Evolutionary conservation across 768 basidiomycete species (phyloP).

Genomic region (Termitomyces sp.): DNA sequence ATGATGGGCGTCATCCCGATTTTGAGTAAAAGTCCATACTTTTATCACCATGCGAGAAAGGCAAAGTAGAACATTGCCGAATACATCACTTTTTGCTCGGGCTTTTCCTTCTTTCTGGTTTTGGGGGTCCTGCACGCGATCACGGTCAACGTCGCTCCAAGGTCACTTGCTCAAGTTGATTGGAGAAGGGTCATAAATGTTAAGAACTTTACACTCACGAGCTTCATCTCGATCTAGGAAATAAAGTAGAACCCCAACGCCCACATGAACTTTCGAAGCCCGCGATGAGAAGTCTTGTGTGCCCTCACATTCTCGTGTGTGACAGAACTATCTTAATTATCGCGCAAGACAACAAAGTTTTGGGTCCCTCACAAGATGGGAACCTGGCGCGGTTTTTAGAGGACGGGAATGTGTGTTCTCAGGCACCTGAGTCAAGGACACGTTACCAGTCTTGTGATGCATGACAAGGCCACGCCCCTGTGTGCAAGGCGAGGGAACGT

Average conservation of each 20-base stretch:
- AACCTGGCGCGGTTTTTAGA: not conserved
- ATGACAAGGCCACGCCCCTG: slow-evolving; percentile 1
- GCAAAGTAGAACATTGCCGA: slow-evolving; percentile 1
- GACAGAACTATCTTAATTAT: not conserved
- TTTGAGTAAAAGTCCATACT: slow-evolving; percentile 25
- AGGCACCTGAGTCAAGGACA: slow-evolving; percentile 10
- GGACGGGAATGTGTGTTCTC: not conserved
- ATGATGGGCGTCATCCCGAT: slow-evolving; percentile 84
- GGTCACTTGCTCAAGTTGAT: slow-evolving; percentile 10
- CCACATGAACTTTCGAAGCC: not conserved
- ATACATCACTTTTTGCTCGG: not conserved
- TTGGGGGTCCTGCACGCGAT: slow-evolving; percentile 7
- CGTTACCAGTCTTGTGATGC: slow-evolving; percentile 30
- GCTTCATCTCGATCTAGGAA: slow-evolving; percentile 8
- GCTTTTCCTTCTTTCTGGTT: no score
- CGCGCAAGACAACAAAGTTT: no score
- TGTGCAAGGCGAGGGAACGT: no score
- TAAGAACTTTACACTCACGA: not conserved
- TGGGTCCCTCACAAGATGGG: no score
- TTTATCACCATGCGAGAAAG: not conserved
- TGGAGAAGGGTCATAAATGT: not conserved
- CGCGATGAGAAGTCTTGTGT: slow-evolving; percentile 5
- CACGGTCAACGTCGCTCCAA: not conserved
- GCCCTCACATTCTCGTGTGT: slow-evolving; percentile 1
- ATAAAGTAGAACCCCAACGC: slow-evolving; percentile 1